These are phyloP conservation scores for Glycine tomentella DNA, from an alignment of 306 rosid species.

Conservation along the genomic window DNA sequence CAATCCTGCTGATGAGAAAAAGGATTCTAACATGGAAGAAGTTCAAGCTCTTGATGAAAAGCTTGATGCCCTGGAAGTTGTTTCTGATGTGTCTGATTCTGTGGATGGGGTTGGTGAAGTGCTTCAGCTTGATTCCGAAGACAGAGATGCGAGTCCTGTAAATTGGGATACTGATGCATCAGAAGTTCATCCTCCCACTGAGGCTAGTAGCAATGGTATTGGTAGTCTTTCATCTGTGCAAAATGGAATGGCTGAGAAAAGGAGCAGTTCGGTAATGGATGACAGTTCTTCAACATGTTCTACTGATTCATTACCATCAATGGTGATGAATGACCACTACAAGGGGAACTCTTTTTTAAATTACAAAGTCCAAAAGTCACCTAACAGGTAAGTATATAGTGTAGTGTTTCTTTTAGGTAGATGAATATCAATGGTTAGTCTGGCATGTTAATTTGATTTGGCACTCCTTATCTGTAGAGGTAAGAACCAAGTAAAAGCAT, in stretches of 20 bases:
- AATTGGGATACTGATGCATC: conserved; percentile 98
- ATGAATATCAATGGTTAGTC: conserved; percentile 17
- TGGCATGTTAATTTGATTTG: conserved; percentile 37
- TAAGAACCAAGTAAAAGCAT: conserved; percentile 64
- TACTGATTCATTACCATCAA: conserved; percentile 90
- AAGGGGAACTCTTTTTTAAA: conserved; percentile 67
- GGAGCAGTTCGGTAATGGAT: conserved; percentile 70
- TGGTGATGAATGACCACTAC: conserved; percentile 65
- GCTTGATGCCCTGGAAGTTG: conserved; percentile 72
- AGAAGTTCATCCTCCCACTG: conserved; percentile 79
- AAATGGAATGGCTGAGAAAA: conserved; percentile 74
- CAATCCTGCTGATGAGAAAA: conserved; percentile 58
- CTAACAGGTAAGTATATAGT: conserved; percentile 63
- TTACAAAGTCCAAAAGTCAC: conserved; percentile 66
- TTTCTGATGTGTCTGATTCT: conserved; percentile 87
- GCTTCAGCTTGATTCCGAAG: conserved; percentile 84
- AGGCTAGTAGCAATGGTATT: conserved; percentile 69
- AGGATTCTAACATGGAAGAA: conserved; percentile 61
- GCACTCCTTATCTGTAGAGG: conserved; percentile 61
- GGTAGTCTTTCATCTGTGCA: conserved; percentile 65
- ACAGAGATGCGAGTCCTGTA: conserved; percentile 82
- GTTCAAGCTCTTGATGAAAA: conserved; percentile 67
- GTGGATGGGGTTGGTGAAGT: conserved; percentile 74
- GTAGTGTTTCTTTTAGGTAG: conserved; percentile 34
- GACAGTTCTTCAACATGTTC: conserved; percentile 99